phyloP scores from a whole-genome alignment of 495 filamentous ascomycete genomes.

The Penicillium paxilli region DNA sequence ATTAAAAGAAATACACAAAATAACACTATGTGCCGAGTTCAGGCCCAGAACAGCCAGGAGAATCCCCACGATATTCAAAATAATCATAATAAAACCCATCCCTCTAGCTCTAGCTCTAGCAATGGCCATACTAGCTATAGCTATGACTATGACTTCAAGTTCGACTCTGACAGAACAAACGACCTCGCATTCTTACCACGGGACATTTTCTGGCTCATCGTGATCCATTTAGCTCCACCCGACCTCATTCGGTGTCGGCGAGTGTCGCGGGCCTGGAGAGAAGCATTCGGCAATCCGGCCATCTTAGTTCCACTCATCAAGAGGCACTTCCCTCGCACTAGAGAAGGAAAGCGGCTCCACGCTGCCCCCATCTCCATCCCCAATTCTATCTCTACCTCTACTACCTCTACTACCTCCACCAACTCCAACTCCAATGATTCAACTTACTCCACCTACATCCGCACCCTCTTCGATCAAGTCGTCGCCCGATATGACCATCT shows the following conservation, averaged over 20 bases:
- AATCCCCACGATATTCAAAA: not conserved
- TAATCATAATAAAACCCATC: too few species aligned
- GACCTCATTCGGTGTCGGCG: slow-evolving; percentile 56
- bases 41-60: too few species aligned
- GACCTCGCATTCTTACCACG: slow-evolving; percentile 37
- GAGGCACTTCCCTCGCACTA: slow-evolving; percentile 53
- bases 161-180: too few species aligned
- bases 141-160: slow-evolving; percentile 10
- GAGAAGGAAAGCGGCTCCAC: slow-evolving; percentile 47
- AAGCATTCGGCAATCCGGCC: slow-evolving; percentile 51
- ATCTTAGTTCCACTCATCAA: slow-evolving; percentile 48
- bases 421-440: not conserved
- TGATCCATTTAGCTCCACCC: slow-evolving; percentile 43
- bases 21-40: too few species aligned
- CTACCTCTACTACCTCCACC: not conserved
- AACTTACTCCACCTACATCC: slow-evolving; percentile 33
- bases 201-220: slow-evolving; percentile 46
- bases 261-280: slow-evolving; percentile 55
- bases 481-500: slow-evolving; percentile 59
- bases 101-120: too few species aligned
- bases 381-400: too few species aligned
- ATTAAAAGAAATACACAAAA: too few species aligned
- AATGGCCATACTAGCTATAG: too few species aligned
- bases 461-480: slow-evolving; percentile 51
- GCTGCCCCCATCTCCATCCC: not conserved